These are phyloP conservation scores for Metschnikowia kunwiensis DNA, from an alignment of 805 yeast species.

Conservation along the genomic window DNA sequence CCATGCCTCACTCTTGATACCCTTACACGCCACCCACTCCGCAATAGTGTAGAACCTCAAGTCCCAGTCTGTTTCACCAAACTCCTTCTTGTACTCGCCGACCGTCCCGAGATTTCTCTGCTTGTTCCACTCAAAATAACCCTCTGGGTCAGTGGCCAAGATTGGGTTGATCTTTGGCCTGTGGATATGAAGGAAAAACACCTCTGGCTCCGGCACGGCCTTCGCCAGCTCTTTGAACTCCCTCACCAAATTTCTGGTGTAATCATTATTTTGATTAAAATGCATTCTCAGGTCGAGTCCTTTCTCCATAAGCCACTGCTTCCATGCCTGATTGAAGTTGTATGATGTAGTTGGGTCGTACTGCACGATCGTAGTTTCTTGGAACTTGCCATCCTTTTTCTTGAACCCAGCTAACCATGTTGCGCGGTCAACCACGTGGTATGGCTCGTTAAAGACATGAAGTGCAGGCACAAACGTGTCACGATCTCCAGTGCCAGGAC, in stretches of 20 bases:
- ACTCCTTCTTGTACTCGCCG: constrained; percentile 17
- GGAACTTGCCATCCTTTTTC: constrained; percentile 10
- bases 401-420: constrained; percentile 24
- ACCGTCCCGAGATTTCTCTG: constrained; percentile 21
- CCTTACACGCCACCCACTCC: constrained; percentile 26
- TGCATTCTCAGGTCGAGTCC: constrained; percentile 19
- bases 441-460: constrained; percentile 31
- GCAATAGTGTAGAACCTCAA: constrained; percentile 23
- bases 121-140: constrained; percentile 14
- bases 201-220: constrained; percentile 12
- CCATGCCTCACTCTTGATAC: constrained; percentile 19
- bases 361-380: constrained; percentile 26
- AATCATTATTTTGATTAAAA: constrained; percentile 17
- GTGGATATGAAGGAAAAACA: constrained; percentile 24
- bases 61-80: constrained; percentile 25
- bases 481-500: constrained; percentile 33
- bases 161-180: constrained; percentile 20
- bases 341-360: constrained; percentile 20
- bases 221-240: constrained; percentile 12
- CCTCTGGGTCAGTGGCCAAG: constrained; percentile 5
- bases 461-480: constrained; percentile 40
- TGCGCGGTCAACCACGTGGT: constrained; percentile 26
- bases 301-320: constrained; percentile 16
- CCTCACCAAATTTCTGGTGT: constrained; percentile 12
- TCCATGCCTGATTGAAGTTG: constrained; percentile 15